These are phyloP conservation scores for Fusarium foetens DNA, from an alignment of 2,329 filamentous ascomycete species.

Conservation along the genomic window DNA sequence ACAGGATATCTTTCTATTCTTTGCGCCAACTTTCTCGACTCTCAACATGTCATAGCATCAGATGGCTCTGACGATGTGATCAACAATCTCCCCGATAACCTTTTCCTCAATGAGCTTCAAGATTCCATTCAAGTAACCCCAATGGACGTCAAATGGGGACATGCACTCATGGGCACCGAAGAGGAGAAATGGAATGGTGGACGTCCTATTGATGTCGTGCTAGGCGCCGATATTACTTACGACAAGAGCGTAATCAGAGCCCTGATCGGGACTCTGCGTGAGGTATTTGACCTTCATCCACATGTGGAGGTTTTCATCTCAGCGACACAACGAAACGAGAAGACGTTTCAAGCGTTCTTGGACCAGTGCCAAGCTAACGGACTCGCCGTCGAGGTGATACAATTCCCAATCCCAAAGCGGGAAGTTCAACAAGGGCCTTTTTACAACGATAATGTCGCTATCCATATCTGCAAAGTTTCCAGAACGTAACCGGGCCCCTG, in stretches of 20 bases:
- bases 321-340: slow-evolving; percentile 75
- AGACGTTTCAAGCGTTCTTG: slow-evolving; percentile 74
- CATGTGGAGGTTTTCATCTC: slow-evolving; percentile 71
- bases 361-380: slow-evolving; percentile 63
- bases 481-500: slow-evolving; percentile 27
- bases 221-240: slow-evolving; percentile 84
- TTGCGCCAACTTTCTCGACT: slow-evolving; percentile 73
- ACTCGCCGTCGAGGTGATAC: slow-evolving; percentile 56
- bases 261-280: slow-evolving; percentile 71
- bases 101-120: slow-evolving; percentile 74
- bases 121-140: slow-evolving; percentile 56
- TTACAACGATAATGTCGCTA: slow-evolving; percentile 68
- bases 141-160: slow-evolving; percentile 73
- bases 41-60: slow-evolving; percentile 71
- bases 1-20: slow-evolving; percentile 81
- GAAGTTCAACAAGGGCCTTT: slow-evolving; percentile 69
- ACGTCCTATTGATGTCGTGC: slow-evolving; percentile 66
- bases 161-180: slow-evolving; percentile 67
- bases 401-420: slow-evolving; percentile 53
- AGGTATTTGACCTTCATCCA: slow-evolving; percentile 68
- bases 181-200: slow-evolving; percentile 62
- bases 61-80: slow-evolving; percentile 81
- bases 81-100: slow-evolving; percentile 72
- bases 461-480: slow-evolving; percentile 60
- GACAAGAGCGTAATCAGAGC: slow-evolving; percentile 71